Percentiles rank a stretch among this genome's conserved stretches.
Conservation (phyloP, 345 rosid species). For the Arabis alpina region DNA sequence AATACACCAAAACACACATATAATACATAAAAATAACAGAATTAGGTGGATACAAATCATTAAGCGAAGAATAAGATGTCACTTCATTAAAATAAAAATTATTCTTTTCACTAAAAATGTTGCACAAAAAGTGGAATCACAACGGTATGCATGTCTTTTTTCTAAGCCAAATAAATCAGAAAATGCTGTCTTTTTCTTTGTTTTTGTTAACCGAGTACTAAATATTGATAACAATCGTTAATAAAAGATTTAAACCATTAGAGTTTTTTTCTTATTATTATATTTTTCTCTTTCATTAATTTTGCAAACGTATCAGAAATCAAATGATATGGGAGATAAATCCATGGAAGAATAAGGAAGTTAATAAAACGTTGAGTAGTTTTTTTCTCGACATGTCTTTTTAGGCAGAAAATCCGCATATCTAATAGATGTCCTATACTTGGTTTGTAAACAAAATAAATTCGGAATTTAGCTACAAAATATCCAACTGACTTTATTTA, state of each 20-base stretch:
- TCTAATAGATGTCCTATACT: constrained; percentile 8
- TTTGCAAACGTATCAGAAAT: background rate
- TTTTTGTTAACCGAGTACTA: no score
- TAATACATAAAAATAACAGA: no score
- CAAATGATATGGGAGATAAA: background rate
- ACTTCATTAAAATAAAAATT: no score
- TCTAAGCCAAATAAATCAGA: background rate
- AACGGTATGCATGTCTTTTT: no score
- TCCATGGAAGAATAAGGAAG: background rate
- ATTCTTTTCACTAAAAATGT: background rate
- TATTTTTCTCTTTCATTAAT: constrained; percentile 2
- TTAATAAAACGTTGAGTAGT: background rate
- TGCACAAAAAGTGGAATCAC: no score
- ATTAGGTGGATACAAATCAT: no score
- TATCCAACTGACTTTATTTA: background rate
- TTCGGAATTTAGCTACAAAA: constrained; percentile 19
- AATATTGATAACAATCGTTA: background rate
- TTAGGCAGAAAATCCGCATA: background rate
- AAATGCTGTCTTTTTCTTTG: background rate
- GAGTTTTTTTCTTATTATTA: no score
- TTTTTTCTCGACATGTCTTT: background rate
- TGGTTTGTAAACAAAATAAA: constrained; percentile 25
- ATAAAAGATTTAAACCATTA: background rate
- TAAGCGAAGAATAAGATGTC: no score
- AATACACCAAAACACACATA: no score